Percentiles rank a stretch among this genome's conserved stretches.
phyloP scores from a whole-genome alignment of 495 filamentous ascomycete species.

The Lasiosphaeria miniovina region DNA sequence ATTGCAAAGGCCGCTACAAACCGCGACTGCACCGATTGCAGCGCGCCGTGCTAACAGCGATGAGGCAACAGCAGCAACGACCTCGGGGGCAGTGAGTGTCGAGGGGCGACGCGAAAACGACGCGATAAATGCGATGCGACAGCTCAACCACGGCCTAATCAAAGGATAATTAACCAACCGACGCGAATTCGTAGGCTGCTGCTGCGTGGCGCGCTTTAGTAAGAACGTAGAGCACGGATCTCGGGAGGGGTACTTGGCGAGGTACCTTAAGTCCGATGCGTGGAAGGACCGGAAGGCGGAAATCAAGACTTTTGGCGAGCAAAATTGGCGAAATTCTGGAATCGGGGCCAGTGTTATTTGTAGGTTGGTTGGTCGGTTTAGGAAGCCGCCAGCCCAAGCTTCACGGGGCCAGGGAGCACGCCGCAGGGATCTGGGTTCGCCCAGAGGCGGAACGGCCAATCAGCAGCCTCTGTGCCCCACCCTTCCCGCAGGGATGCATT shows the following conservation, averaged over 20 bases:
- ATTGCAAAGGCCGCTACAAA: slow-evolving; percentile 11
- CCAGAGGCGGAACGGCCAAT: slow-evolving; percentile 12
- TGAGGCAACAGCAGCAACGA: not conserved
- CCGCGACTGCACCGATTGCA: not conserved
- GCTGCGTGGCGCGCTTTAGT: slow-evolving; percentile 9
- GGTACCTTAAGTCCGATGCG: slow-evolving; percentile 11
- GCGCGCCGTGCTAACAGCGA: not conserved
- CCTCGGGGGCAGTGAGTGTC: not conserved
- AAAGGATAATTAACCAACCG: slow-evolving; percentile 15
- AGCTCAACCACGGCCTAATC: slow-evolving; percentile 3
- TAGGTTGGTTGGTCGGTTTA: slow-evolving; percentile 28
- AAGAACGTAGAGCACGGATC: slow-evolving; percentile 3
- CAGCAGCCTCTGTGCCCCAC: slow-evolving; percentile 5
- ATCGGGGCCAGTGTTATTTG: slow-evolving; percentile 43
- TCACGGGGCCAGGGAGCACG: slow-evolving; percentile 19
- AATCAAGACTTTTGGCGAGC: slow-evolving; percentile 25
- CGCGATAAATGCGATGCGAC: slow-evolving; percentile 17
- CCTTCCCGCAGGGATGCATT: slow-evolving; percentile 1
- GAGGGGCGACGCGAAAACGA: slow-evolving; percentile 30
- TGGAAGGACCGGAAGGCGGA: slow-evolving; percentile 11
- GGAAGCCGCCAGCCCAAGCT: slow-evolving; percentile 28
- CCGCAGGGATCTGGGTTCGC: slow-evolving; percentile 22
- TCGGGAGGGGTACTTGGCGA: not conserved
- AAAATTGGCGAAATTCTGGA: slow-evolving; percentile 36
- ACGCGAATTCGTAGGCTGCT: slow-evolving; percentile 7